Percentiles rank a stretch among this genome's conserved stretches.
These are phyloP conservation scores for Gillenia trifoliata DNA, from an alignment of 306 rosid species.

Conservation along the genomic window DNA sequence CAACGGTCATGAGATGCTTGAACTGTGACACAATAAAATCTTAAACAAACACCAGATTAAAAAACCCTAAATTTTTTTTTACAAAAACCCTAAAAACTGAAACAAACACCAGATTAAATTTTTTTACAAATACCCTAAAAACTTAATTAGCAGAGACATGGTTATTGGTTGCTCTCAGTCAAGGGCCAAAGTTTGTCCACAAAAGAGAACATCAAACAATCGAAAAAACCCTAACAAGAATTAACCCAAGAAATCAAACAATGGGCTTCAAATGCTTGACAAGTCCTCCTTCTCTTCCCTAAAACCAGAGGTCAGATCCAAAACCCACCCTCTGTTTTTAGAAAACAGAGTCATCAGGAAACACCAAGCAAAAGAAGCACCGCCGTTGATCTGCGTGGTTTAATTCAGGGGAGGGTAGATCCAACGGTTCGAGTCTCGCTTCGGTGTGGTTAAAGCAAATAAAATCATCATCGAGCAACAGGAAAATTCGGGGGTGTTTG, in stretches of 20 bases:
- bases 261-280: slow-evolving; percentile 28
- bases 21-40: too few species aligned
- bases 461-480: slow-evolving; percentile 66
- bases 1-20: too few species aligned
- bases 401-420: slow-evolving; percentile 3
- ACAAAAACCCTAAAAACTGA: too few species aligned
- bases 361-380: slow-evolving; percentile 31
- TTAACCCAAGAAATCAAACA: background rate
- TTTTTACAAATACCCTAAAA: too few species aligned
- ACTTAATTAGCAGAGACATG: background rate
- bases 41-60: too few species aligned
- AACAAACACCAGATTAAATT: too few species aligned
- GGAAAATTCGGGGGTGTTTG: background rate
- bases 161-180: slow-evolving; percentile 42
- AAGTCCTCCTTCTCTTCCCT: slow-evolving; percentile 39
- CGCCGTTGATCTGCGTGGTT: background rate
- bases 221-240: slow-evolving; percentile 4
- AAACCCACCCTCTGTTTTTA: slow-evolving; percentile 21
- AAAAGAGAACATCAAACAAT: slow-evolving; percentile 20
- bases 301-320: slow-evolving; percentile 16
- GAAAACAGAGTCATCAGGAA: slow-evolving; percentile 29
- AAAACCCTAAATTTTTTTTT: too few species aligned
- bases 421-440: slow-evolving; percentile 15
- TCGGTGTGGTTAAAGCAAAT: slow-evolving; percentile 81
- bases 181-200: slow-evolving; percentile 55